Evolutionary conservation across 768 basidiomycete species (phyloP).

Genomic region (Trametes sanguinea): DNA sequence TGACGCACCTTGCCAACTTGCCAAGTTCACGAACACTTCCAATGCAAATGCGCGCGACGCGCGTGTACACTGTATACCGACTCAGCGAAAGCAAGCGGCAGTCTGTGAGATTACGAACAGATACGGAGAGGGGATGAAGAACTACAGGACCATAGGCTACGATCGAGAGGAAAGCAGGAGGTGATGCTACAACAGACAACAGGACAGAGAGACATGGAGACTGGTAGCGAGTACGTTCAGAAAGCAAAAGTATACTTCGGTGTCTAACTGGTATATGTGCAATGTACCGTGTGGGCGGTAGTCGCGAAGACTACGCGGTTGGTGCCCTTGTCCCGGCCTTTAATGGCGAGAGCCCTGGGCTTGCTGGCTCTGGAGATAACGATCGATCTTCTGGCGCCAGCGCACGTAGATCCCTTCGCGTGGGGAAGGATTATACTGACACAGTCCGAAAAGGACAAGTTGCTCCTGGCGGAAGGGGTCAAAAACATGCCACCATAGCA

Average conservation of each 20-base stretch:
- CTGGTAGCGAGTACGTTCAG: conserved; percentile 2
- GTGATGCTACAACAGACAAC: conserved; percentile 24
- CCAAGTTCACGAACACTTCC: too few species aligned
- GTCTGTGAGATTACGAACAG: background rate
- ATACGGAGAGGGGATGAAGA: background rate
- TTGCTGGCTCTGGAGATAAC: conserved; percentile 38
- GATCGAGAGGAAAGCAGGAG: background rate
- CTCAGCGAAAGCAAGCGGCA: too few species aligned
- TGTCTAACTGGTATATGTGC: conserved; percentile 6
- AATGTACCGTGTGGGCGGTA: background rate
- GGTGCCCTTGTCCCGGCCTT: background rate
- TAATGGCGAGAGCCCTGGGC: conserved; percentile 14
- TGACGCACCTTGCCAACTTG: background rate
- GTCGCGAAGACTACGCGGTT: too few species aligned
- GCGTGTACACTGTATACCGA: too few species aligned
- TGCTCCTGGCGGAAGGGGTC: conserved; percentile 46
- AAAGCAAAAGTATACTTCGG: conserved; percentile 6
- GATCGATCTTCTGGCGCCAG: conserved; percentile 61
- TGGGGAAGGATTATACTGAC: conserved; percentile 62
- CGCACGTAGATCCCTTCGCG: conserved; percentile 64
- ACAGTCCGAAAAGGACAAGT: conserved; percentile 73
- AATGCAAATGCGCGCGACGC: too few species aligned
- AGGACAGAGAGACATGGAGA: conserved; percentile 1
- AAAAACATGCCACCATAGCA: background rate
- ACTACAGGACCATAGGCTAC: background rate